phyloP scores from a whole-genome alignment of 257 asterid species.

The Solanum etuberosum region DNA sequence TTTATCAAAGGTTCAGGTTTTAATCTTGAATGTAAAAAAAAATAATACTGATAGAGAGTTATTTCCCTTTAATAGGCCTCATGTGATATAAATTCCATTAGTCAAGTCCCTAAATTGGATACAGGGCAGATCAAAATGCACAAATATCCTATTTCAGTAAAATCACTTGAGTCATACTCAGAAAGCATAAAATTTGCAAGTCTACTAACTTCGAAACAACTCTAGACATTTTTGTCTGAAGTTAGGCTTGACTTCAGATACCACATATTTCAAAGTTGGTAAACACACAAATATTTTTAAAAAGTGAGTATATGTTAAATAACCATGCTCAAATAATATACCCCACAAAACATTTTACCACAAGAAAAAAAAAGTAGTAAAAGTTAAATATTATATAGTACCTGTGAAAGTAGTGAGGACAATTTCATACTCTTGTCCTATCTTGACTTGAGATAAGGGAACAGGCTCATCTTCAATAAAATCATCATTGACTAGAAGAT shows the following conservation, averaged over 20 bases:
- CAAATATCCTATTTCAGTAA: not conserved
- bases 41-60: not conserved
- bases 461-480: slow-evolving; percentile 54
- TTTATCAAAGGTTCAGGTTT: not conserved
- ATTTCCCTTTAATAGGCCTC: not conserved
- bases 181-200: not conserved
- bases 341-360: not conserved
- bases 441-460: slow-evolving; percentile 53
- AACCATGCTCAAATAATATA: not conserved
- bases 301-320: not conserved
- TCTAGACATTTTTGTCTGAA: not conserved
- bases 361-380: not conserved
- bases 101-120: not conserved
- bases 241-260: not conserved
- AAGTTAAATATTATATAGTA: not conserved
- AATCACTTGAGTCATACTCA: not conserved
- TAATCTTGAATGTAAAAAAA: not conserved
- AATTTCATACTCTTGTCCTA: slow-evolving; percentile 61
- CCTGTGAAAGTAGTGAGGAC: slow-evolving; percentile 78
- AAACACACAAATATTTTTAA: not conserved
- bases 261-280: not conserved
- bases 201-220: not conserved
- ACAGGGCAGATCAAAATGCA: not conserved
- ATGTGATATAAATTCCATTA: not conserved
- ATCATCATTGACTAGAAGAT: slow-evolving; percentile 17